phyloP scores from a whole-genome alignment of 345 rosid species.

The Bruguiera sexangula region DNA sequence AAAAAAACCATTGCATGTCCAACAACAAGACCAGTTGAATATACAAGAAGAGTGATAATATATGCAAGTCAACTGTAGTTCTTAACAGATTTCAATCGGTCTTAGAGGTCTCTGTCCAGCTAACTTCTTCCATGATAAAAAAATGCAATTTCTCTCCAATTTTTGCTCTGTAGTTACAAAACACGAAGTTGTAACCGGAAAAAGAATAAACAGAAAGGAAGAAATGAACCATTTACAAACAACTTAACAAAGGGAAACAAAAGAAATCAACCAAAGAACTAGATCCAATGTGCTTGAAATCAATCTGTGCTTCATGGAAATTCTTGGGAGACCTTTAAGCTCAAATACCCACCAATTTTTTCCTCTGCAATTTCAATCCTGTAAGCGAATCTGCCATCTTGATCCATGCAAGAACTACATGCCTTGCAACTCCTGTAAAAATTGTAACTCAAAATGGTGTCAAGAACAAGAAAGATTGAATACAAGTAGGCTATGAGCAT shows the following conservation, averaged over 20 bases:
- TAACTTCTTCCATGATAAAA: no score
- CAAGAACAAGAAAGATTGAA: slow-evolving; percentile 64
- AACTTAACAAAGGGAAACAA: neutral
- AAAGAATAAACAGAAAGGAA: no score
- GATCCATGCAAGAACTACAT: slow-evolving; percentile 17
- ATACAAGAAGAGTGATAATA: no score
- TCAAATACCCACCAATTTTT: slow-evolving; percentile 13
- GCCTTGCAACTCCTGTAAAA: slow-evolving; percentile 62
- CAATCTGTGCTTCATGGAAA: slow-evolving; percentile 21
- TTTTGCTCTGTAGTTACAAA: no score
- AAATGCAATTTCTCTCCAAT: no score
- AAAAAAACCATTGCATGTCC: neutral
- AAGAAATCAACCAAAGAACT: no score
- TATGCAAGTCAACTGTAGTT: no score
- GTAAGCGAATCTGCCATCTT: slow-evolving; percentile 23
- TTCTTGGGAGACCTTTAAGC: slow-evolving; percentile 29
- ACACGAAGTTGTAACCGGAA: no score
- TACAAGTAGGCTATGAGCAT: slow-evolving; percentile 64
- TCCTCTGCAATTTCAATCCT: slow-evolving; percentile 38
- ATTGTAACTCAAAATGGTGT: slow-evolving; percentile 48
- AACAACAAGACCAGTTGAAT: no score
- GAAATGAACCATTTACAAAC: neutral
- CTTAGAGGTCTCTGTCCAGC: no score
- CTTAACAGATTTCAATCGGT: no score
- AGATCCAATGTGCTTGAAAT: neutral